Base-by-base conservation (phyloP, 2,329 filamentous ascomycete genomes). In the Pseudogymnoascus sp. region DNA sequence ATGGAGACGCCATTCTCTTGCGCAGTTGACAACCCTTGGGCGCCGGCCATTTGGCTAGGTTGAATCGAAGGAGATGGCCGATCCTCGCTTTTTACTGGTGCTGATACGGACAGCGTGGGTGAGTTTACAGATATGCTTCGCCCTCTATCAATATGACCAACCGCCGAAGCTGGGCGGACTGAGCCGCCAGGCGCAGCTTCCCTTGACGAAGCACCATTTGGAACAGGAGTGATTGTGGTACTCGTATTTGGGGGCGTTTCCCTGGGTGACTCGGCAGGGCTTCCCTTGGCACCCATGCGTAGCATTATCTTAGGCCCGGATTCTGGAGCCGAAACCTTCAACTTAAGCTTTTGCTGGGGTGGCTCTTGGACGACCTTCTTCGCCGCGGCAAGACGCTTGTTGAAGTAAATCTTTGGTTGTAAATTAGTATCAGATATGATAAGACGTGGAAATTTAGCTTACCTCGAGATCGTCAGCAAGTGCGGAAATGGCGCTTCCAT, bases 381-480 rank as follows among this genome's bases (percentile, higher is more conserved):
- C 9, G 91, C 91, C 70, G 90, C 83, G 66, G 83, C 84, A 37
- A 96, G 75, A 62, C 89, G 80, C 42, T 83, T 79, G 61, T 84
- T 79, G 72, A 96, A 93, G 70, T 85, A 82, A 73, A 84, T 79
- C 88, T 93, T 67, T 5, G 63, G 64, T 67, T 65, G 23, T 53
- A 70, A 60, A 69, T 64, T 56, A n/a, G 62, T 9, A 64, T 63
- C 40, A 19, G n/a, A 31, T n/a, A 37, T 33, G 21, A 29, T 59
- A 62, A 62, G 60, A 42, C 6, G n/a, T 21, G 13, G 70, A 59
- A 59, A 46, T 60, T 73, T 59, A 46, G 69, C 75, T 61, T 77
- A 91, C 90, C 84, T 96, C 88, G 6, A 97, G 83, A 65, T 95
- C 87, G 59, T 87, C 84, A 0, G 91, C 91, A 65, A 95, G 79